A percentile compares a stretch with the other conserved stretches of the same genome.
phyloP scores from a whole-genome alignment of 2,329 filamentous ascomycete genomes.

The Triangularia setosa region DNA sequence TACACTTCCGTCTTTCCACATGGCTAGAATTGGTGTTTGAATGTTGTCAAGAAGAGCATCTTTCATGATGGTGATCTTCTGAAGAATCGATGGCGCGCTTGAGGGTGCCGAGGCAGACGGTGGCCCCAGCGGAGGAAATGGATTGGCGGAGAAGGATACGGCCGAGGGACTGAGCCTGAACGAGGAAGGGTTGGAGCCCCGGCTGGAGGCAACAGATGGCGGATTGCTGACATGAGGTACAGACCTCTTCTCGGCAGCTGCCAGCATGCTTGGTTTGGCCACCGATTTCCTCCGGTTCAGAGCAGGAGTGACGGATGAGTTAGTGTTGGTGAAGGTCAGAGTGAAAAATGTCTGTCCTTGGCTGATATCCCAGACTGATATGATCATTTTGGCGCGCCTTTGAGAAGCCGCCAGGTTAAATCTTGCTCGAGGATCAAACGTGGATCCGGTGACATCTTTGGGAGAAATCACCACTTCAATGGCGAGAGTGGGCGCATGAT shows the following conservation, averaged over 20 bases:
- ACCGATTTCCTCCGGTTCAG: slow-evolving; percentile 35
- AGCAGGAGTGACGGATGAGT: slow-evolving; percentile 31
- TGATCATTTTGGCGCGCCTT: slow-evolving; percentile 68
- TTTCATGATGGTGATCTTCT: slow-evolving; percentile 72
- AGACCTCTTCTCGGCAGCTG: slow-evolving; percentile 45
- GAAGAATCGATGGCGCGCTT: slow-evolving; percentile 60
- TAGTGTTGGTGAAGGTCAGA: slow-evolving; percentile 66
- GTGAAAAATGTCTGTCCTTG: slow-evolving; percentile 67
- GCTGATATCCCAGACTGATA: slow-evolving; percentile 68
- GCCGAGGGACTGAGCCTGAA: slow-evolving; percentile 48
- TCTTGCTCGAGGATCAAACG: slow-evolving; percentile 33
- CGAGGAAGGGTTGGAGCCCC: slow-evolving; percentile 44
- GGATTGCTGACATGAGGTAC: slow-evolving; percentile 44
- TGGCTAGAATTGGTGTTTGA: slow-evolving; percentile 68
- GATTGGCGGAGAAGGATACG: slow-evolving; percentile 50
- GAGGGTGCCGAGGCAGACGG: slow-evolving; percentile 53
- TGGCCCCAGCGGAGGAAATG: slow-evolving; percentile 65
- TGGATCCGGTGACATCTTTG: slow-evolving; percentile 40
- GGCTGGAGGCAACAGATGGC: slow-evolving; percentile 45
- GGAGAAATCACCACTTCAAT: slow-evolving; percentile 65
- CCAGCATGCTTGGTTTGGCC: slow-evolving; percentile 38
- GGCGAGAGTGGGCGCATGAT: slow-evolving; percentile 46
- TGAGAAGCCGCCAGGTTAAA: slow-evolving; percentile 38
- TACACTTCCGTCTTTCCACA: slow-evolving; percentile 77
- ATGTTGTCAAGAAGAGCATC: slow-evolving; percentile 74